Base-by-base conservation (phyloP, 2,329 filamentous ascomycete genomes). In the Mycosphaerella sp. region DNA sequence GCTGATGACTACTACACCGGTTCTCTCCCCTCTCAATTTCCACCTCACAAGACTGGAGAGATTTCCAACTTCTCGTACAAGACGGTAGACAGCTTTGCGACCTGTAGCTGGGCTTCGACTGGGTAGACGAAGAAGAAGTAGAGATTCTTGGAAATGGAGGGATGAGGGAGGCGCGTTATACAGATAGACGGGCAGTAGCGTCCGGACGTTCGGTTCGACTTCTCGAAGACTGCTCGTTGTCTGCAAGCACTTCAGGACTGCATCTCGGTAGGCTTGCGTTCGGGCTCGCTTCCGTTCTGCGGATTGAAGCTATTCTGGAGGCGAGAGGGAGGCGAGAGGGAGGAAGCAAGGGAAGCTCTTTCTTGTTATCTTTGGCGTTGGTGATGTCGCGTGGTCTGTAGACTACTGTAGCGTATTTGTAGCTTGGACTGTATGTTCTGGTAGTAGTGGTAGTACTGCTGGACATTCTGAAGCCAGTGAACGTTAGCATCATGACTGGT, bases 221-320 rank as follows among this genome's bases (percentile, higher is more conserved):
- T 39, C 37, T 50, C 47, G 42, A 40, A 41, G 28, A 32, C 30
- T 34, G 35, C 35, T 48, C 28, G 36, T 44, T 18, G 37, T 47
- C 52, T 54, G 52, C 50, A 54, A 47, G 52, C 49, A 56, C 53
- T 54, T 51, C 35, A 49, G 43, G 21, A 51, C 41, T 46, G 44
- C 50, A 56, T 41, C 49, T 51, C 50, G 57, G 50, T 53, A 56
- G 50, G 21, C 21, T 25, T 25, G 21, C 21, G 21, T 25, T 25
- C 21, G 21, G 21, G 7, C 21, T 25, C 7, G 21, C 21, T 25
- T 25, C 21, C 21, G 21, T 25, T 4, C 21, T 25, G 5, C 21
- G 21, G 7, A 6, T 25, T 6, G 21, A 6, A 25, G 21, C 21
- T 25, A 6, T 25, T 25, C 3, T 8, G 30, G 13, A 10, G 30